These are phyloP conservation scores for Paramecium tetraurelia DNA, from an alignment of 73 alveolate genomes.

Conservation along the genomic window DNA sequence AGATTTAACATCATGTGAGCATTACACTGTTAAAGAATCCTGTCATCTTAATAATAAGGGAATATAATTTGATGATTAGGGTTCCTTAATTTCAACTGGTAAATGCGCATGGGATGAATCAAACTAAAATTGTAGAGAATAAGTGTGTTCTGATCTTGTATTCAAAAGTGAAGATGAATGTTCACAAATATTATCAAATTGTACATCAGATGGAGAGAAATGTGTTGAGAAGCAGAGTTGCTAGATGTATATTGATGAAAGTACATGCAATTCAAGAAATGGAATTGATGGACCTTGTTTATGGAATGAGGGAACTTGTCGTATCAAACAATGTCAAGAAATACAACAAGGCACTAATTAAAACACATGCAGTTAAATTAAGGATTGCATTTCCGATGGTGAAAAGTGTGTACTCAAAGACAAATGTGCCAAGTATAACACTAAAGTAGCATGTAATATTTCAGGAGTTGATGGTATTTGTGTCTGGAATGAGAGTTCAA, in stretches of 20 bases:
- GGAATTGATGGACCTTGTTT: background rate
- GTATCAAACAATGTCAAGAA: background rate
- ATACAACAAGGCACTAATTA: background rate
- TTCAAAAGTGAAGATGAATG: background rate
- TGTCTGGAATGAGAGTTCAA: background rate
- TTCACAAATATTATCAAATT: background rate
- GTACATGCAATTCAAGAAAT: background rate
- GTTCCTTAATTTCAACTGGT: background rate
- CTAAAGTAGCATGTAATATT: background rate
- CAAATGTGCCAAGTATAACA: background rate
- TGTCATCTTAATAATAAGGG: background rate
- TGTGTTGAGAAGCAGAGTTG: background rate
- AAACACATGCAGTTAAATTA: background rate
- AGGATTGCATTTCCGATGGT: constrained; percentile 4
- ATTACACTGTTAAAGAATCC: background rate
- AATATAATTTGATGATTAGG: background rate
- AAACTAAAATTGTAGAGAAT: background rate
- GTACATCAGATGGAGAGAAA: background rate
- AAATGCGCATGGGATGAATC: background rate
- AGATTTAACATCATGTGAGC: background rate
- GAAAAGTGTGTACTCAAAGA: background rate
- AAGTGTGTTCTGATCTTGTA: background rate
- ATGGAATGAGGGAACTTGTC: background rate
- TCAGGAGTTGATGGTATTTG: constrained; percentile 6
- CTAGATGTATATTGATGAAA: background rate